Evolutionary conservation across 306 rosid species (phyloP).

Genomic region (Hippophae rhamnoides): DNA sequence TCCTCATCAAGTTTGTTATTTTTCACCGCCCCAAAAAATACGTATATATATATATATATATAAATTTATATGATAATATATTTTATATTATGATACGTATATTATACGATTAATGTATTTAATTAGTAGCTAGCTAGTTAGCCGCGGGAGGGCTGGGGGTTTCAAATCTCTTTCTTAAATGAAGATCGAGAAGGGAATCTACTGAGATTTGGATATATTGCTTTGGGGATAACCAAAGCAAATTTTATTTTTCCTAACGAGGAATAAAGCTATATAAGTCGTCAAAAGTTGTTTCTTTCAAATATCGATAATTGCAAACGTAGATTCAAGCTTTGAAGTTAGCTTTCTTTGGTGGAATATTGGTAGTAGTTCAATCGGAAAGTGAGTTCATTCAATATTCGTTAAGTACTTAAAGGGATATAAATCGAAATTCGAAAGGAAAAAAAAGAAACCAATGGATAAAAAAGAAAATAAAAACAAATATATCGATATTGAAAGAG

Average conservation of each 20-base stretch:
- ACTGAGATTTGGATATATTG: conserved; percentile 11
- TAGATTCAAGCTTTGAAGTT: conserved; percentile 4
- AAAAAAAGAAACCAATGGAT: not conserved
- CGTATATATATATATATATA: no score
- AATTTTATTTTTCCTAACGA: conserved; percentile 12
- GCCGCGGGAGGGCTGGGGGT: no score
- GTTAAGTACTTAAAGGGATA: not conserved
- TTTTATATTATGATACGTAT: no score
- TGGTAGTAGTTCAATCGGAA: conserved; percentile 17
- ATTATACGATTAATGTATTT: no score
- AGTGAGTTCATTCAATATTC: not conserved
- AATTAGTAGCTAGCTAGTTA: no score
- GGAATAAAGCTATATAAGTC: conserved; percentile 24
- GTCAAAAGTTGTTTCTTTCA: conserved; percentile 24
- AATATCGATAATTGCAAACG: no score
- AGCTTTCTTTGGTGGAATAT: conserved; percentile 30
- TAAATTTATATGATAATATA: no score
- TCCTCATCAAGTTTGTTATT: no score
- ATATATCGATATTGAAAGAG: not conserved
- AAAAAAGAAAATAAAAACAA: conserved; percentile 7
- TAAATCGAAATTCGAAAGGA: no score
- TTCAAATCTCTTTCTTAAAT: no score
- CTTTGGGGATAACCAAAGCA: conserved; percentile 33
- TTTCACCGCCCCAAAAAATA: no score
- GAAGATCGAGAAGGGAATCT: no score